A percentile compares a stretch with the other conserved stretches of the same genome.
These are phyloP conservation scores for Chalaropsis ovoidea DNA, from an alignment of 2,329 filamentous ascomycete species.

Conservation along the genomic window DNA sequence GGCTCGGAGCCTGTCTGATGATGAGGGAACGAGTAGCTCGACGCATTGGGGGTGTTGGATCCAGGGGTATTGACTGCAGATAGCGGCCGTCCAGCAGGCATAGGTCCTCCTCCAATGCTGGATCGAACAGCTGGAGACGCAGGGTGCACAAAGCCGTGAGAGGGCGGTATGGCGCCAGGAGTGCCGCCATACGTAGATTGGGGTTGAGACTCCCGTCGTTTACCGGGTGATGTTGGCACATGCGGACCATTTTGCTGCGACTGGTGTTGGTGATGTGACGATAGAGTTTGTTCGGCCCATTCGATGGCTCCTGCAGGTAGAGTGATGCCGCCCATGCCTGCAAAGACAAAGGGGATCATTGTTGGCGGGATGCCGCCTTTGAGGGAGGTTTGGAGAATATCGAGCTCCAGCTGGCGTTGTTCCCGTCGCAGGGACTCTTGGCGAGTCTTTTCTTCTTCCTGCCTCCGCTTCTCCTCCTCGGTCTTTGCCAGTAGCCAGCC, in stretches of 20 bases:
- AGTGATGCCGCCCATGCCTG: constrained; percentile 56
- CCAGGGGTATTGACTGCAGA: constrained; percentile 30
- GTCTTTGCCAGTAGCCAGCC: constrained; percentile 60
- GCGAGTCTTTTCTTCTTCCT: constrained; percentile 61
- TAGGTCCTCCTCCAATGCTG: constrained; percentile 2
- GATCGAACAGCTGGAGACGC: constrained; percentile 21
- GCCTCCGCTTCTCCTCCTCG: constrained; percentile 62
- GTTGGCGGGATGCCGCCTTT: constrained; percentile 61
- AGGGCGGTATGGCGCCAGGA: constrained; percentile 14
- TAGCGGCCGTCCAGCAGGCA: constrained; percentile 32
- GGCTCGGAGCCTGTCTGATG: constrained; percentile 53
- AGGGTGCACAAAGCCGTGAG: constrained; percentile 18
- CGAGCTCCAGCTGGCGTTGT: constrained; percentile 61
- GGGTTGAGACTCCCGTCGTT: constrained; percentile 29
- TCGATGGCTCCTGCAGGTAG: constrained; percentile 53
- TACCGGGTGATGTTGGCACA: constrained; percentile 27
- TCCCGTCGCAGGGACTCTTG: constrained; percentile 59
- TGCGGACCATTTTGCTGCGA: constrained; percentile 28
- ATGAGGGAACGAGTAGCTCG: constrained; percentile 28
- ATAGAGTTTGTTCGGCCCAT: constrained; percentile 57
- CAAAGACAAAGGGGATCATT: constrained; percentile 65
- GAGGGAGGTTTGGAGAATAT: constrained; percentile 60
- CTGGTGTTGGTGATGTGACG: constrained; percentile 30
- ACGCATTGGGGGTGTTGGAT: constrained; percentile 19
- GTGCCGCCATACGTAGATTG: constrained; percentile 39